phyloP scores from a whole-genome alignment of 2,329 filamentous ascomycete species.

The Microdochium bolleyi region DNA sequence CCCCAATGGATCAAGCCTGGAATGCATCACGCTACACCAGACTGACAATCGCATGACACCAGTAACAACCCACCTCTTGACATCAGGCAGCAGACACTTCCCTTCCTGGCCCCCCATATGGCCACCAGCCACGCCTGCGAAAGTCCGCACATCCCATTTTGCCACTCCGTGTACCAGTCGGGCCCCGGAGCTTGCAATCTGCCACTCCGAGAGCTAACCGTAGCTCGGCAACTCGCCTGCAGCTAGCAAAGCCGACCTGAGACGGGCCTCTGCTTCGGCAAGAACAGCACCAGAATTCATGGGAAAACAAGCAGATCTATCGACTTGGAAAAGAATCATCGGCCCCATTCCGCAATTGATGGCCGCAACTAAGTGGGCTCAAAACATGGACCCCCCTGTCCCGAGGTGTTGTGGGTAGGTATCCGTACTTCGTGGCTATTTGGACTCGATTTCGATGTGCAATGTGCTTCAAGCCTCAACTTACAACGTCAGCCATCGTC shows the following conservation, averaged over 20 bases:
- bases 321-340: not conserved
- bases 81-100: not conserved
- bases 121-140: too few species aligned
- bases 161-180: too few species aligned
- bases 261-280: not conserved
- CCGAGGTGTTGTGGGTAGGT: too few species aligned
- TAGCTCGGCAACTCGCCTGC: not conserved
- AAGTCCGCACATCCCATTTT: too few species aligned
- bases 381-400: not conserved
- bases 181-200: too few species aligned
- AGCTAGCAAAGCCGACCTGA: not conserved
- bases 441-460: too few species aligned
- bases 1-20: too few species aligned
- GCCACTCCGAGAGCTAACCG: not conserved
- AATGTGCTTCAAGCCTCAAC: too few species aligned
- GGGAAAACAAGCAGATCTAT: not conserved
- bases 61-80: not conserved
- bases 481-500: too few species aligned
- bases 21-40: not conserved
- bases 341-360: not conserved
- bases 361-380: not conserved
- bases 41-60: constrained; percentile 1
- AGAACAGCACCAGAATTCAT: not conserved
- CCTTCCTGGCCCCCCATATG: too few species aligned
- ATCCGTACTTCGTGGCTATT: too few species aligned